Percentiles rank a stretch among this genome's conserved stretches.
Evolutionary conservation across 1,284 basidiomycete species (phyloP).

Genomic region (Mycena citricolor): DNA sequence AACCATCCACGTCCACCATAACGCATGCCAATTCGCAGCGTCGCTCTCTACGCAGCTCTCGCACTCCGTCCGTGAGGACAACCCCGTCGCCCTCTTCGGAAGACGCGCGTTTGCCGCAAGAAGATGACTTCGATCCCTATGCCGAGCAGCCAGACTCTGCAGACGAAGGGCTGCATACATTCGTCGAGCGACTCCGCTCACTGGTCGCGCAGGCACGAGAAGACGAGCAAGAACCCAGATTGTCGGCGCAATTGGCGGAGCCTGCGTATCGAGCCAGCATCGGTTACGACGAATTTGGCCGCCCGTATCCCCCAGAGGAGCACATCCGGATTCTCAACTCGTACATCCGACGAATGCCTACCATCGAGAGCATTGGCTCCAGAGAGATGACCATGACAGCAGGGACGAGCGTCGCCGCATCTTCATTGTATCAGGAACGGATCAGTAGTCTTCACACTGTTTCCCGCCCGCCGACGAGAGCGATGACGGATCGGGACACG

Average conservation of each 20-base stretch:
- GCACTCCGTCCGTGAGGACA: neutral
- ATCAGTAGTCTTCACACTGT: constrained; percentile 2
- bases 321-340: constrained; percentile 59
- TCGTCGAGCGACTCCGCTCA: constrained; percentile 49
- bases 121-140: constrained; percentile 20
- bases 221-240: constrained; percentile 50
- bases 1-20: constrained; percentile 16
- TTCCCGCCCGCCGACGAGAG: constrained; percentile 4
- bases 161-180: constrained; percentile 40
- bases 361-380: constrained; percentile 73
- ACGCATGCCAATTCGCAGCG: constrained; percentile 27
- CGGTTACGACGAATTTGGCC: constrained; percentile 45
- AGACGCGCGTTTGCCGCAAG: neutral
- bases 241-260: constrained; percentile 32
- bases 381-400: constrained; percentile 38
- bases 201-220: constrained; percentile 49
- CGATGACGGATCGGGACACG: constrained; percentile 13
- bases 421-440: constrained; percentile 5
- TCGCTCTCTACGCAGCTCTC: constrained; percentile 20
- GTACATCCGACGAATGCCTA: constrained; percentile 69
- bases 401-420: constrained; percentile 5
- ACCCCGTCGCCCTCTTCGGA: neutral
- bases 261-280: neutral
- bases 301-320: constrained; percentile 49
- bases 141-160: neutral